Base-by-base conservation (phyloP, 106 monocot genomes). In the Dioscorea alata region DNA sequence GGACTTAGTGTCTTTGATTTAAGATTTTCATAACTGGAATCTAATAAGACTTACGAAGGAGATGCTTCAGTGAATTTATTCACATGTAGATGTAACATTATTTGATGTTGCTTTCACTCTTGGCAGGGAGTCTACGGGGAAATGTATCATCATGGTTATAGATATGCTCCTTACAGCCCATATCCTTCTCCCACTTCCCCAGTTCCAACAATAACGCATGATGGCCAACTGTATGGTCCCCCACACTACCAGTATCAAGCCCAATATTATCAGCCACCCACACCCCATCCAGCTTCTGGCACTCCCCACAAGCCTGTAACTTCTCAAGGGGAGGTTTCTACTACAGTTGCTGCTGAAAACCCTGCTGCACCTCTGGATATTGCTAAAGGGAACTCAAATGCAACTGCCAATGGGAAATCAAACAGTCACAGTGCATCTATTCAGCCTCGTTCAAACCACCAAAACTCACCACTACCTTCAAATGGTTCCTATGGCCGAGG, bases 71-170 rank as follows among this genome's bases (percentile, higher is more conserved):
- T 42, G 42, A 42, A 8, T 6, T 42, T 42, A 8, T 42, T 42
- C 6, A 42, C 42, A 42, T 42, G 42, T 42, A 6, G 10, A 42
- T 42, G 42, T 3, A 42, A 8, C 42, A 42, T 8, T 42, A 6
- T 42, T 42, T 10, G 10, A 42, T 42, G 10, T 42, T 42, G 42
- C 42, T 8, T 18, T 71, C 4, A 10, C 63, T 18, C 20, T 56
- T 60, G 18, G 20, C 79, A 91, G 90, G 90, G 90, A 57, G 78
- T 82, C 66, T 86, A 91, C 72, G 90, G 86, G 49, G 90, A 90
- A 64, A 68, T 84, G 73, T 83, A 78, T 72, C 42, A 42, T 42
- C 83, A 70, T 70, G 84, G 82, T 19, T 91, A 85, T 77, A 85
- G 89, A 10, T 85, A 85, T 80, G 62, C 78, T 51, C 81, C 74